Evolutionary conservation across 2,329 filamentous ascomycete genomes (phyloP).

Genomic region (Aspergillus versicolor): DNA sequence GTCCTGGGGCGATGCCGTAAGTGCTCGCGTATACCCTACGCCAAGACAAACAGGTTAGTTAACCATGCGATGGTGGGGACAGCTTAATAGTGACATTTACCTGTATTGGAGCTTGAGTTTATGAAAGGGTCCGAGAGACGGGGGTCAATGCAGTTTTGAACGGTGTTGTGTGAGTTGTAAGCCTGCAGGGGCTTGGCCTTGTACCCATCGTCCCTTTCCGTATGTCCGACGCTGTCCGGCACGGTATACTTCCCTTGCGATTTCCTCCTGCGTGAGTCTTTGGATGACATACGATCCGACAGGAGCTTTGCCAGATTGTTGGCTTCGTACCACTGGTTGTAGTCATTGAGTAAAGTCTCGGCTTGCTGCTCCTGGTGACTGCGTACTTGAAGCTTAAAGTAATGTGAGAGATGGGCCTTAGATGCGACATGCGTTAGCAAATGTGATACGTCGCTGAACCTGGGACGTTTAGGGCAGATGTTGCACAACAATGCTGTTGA

Average conservation of each 20-base stretch:
- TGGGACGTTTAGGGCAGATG: conserved; percentile 76
- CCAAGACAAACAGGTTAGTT: background rate
- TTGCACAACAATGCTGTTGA: conserved; percentile 72
- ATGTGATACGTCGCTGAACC: conserved; percentile 88
- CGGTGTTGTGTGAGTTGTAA: background rate
- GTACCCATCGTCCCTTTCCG: conserved; percentile 9
- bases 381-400: conserved; percentile 77
- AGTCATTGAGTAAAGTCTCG: conserved; percentile 62
- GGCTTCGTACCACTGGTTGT: conserved; percentile 74
- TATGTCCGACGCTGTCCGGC: conserved; percentile 2
- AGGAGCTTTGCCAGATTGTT: conserved; percentile 72
- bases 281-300: conserved; percentile 73
- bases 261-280: conserved; percentile 64
- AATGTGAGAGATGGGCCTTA: conserved; percentile 83
- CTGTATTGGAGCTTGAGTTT: conserved; percentile 2
- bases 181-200: background rate
- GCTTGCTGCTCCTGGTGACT: conserved; percentile 67
- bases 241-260: conserved; percentile 16
- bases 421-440: conserved; percentile 89
- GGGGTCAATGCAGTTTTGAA: conserved; percentile 30
- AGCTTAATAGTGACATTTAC: conserved; percentile 5
- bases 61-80: conserved; percentile 2
- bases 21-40: background rate
- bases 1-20: conserved; percentile 4
- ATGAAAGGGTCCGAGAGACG: conserved; percentile 23